Evolutionary conservation across 2,329 filamentous ascomycete genomes (phyloP), one percentile per base, ranked within the genome.

Genomic region (Claviceps pazoutovae): DNA sequence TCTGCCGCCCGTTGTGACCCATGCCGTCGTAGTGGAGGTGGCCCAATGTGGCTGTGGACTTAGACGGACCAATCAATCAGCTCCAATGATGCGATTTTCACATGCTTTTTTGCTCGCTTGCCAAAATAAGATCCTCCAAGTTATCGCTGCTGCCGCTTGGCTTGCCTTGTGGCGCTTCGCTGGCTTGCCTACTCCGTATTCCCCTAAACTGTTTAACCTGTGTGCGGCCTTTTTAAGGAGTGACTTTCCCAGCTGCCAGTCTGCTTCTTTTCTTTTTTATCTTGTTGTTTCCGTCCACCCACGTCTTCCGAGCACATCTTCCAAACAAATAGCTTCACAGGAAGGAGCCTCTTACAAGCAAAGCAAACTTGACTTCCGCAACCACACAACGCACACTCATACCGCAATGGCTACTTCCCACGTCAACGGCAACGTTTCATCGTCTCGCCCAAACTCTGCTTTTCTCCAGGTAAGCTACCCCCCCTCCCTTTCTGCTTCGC

Each of bases 381-480:
- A 46, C 17, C 36, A n/a, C 41, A 13, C 19, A 49, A 44, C 41
- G 39, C 50, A 49, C 16, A 38, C 23, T 26, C 23, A 36, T n/a
- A 19, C n/a, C 51, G 41, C 52, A 60, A 71, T 71, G 68, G 59
- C 66, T 53, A 61, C 61, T 50, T 58, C 60, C 52, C 74, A 76
- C 59, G 72, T 77, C 54, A 78, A 78, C 60, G 74, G 74, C 62
- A 73, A 77, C 54, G 63, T 72, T 51, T 64, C 70, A 56, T 68
- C 70, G 56, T 68, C 69, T 49, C 65, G 69, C 51, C 64, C 66
- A 41, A 66, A 66, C 58, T 79, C 74, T 48, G 73, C 71, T 52
- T 76, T 76, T 60, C 51, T 78, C 51, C 67, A 74, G 62, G 74
- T 77, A 69, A 39, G 17, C 8, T 26, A 17, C 1, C 2, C 5